Conservation (phyloP, 2,329 filamentous ascomycete species). For the Metarhizium anisopliae region DNA sequence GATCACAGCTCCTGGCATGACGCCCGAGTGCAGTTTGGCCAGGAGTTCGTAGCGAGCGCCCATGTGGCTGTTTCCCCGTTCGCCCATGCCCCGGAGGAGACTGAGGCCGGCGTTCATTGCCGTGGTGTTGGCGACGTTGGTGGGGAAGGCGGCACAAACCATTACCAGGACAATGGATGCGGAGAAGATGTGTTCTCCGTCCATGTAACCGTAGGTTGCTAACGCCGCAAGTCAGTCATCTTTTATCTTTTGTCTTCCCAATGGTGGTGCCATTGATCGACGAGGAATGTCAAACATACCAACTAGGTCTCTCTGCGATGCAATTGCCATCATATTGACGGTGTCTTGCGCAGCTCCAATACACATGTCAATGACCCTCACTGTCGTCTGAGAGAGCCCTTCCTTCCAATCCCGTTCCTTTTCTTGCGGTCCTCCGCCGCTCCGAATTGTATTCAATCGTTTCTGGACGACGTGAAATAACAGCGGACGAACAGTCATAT, state of each 20-base stretch:
- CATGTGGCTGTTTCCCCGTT: conserved; percentile 42
- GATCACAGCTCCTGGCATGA: conserved; percentile 10
- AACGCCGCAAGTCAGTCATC: conserved; percentile 7
- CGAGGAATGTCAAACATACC: conserved; percentile 21
- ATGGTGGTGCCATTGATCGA: neutral
- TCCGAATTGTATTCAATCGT: conserved; percentile 23
- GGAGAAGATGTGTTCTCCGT: conserved; percentile 46
- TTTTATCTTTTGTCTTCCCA: no score
- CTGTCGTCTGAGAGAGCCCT: conserved; percentile 37
- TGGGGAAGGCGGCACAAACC: conserved; percentile 43
- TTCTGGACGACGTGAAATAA: conserved; percentile 44
- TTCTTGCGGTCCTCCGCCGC: conserved; percentile 12
- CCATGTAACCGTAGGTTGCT: conserved; percentile 49
- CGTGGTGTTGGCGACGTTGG: conserved; percentile 28
- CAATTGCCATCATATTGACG: conserved; percentile 16
- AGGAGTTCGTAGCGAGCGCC: conserved; percentile 18
- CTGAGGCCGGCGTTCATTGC: conserved; percentile 37
- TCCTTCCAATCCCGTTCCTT: conserved; percentile 25
- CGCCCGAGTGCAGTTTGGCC: conserved; percentile 17
- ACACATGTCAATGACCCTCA: conserved; percentile 43
- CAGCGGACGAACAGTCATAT: conserved; percentile 46
- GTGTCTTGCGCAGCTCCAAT: conserved; percentile 38
- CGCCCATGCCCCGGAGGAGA: conserved; percentile 40
- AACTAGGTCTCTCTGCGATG: conserved; percentile 29
- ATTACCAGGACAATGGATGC: conserved; percentile 45